Conservation (phyloP, 495 filamentous ascomycete genomes). For the Daldinia decipiens region DNA sequence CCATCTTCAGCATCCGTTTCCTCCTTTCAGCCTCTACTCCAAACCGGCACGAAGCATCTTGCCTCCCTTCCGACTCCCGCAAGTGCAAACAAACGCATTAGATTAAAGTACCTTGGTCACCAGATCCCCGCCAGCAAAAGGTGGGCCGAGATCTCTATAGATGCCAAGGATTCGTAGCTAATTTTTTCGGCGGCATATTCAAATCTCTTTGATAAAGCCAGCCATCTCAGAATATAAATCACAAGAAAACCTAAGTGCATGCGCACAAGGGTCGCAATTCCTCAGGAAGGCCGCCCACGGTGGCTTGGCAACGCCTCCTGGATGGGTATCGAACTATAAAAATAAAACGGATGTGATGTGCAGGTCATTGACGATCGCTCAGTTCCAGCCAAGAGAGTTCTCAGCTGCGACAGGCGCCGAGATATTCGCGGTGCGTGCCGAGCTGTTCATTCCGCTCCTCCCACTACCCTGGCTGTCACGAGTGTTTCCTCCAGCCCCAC, state of each 20-base stretch:
- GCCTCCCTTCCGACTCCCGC: conserved; percentile 15
- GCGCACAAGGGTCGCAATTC: conserved; percentile 45
- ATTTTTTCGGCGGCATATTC: conserved; percentile 33
- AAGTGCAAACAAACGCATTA: conserved; percentile 52
- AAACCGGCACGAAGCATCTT: conserved; percentile 31
- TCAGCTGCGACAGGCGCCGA: conserved; percentile 92
- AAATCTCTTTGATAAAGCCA: conserved; percentile 42
- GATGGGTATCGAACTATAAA: conserved; percentile 64
- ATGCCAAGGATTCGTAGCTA: conserved; percentile 45
- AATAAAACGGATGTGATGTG: conserved; percentile 49
- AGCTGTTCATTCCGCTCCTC: conserved; percentile 76
- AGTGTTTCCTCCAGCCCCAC: conserved; percentile 57
- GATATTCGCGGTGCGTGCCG: conserved; percentile 75
- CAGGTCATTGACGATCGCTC: conserved; percentile 52
- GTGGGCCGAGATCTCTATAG: conserved; percentile 48
- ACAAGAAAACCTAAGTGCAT: conserved; percentile 46
- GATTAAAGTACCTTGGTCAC: conserved; percentile 51
- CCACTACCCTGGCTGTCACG: conserved; percentile 74
- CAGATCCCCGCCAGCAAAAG: conserved; percentile 56
- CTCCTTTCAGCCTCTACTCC: conserved; percentile 39
- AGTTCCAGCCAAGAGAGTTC: conserved; percentile 99
- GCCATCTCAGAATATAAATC: conserved; percentile 49
- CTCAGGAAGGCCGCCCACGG: conserved; percentile 40
- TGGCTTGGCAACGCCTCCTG: conserved; percentile 45
- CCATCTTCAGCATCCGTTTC: conserved; percentile 41